Evolutionary conservation across 257 asterid species (phyloP), one percentile per base, ranked within the genome.

Genomic region (Verbascum thapsus): DNA sequence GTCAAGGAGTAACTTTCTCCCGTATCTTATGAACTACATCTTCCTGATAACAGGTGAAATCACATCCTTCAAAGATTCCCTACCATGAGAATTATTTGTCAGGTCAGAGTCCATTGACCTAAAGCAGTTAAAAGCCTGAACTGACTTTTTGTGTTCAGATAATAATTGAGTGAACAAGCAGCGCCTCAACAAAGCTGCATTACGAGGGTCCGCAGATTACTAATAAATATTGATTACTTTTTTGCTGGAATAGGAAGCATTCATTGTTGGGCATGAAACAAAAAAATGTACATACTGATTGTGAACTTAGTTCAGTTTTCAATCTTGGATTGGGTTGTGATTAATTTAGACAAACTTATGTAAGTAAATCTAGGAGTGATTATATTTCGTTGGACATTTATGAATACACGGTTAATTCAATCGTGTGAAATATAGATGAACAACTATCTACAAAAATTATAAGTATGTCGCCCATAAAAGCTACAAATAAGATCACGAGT

Each of bases 381-480:
- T 35, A 37, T n/a, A 13, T 53, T 30, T 23, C n/a, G n/a, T n/a
- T n/a, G n/a, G n/a, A n/a, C n/a, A n/a, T n/a, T n/a, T n/a, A n/a
- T 51, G 64, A 63, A 12, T 32, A 56, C 58, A 42, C 10, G 58
- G n/a, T 51, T 55, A 61, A 63, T 54, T 26, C 47, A 53, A 41
- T 40, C 23, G 60, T 15, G 34, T 42, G 50, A 53, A 18, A 41
- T 39, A 61, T 13, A 7, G 2, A 47, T 37, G 54, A 8, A 20
- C 15, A 8, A 50, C 18, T 23, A 49, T 50, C 37, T 15, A 18
- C 40, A 0, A 53, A 48, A 48, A 20, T 15, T 53, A 19, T 34
- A 43, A 35, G 50, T 26, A 32, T 44, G 18, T 9, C 38, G 41
- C 34, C 52, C 61, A 44, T 65, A 55, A 20, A 44, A 34, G 59